Conservation (phyloP, 208 protist species). For the Trypanosoma vivax region DNA sequence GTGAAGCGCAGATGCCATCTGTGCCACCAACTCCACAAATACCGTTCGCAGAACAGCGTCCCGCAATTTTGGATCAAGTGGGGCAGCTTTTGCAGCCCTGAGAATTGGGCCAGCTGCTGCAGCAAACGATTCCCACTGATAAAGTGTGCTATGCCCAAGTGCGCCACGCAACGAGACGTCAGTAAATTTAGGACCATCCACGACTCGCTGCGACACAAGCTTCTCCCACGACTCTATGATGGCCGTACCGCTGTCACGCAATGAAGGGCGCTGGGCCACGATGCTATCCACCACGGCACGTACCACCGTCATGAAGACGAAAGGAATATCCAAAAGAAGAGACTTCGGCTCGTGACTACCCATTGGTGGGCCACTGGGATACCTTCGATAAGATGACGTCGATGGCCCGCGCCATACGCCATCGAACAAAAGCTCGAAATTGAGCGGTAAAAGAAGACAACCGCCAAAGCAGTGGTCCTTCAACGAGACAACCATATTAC, state of each 20-base stretch:
- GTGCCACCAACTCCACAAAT: constrained; percentile 38
- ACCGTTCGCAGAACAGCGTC: constrained; percentile 47
- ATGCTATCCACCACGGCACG: constrained; percentile 48
- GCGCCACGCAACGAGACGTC: constrained; percentile 20
- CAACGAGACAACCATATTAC: constrained; percentile 12
- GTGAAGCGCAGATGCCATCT: constrained; percentile 43
- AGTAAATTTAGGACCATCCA: too few relatives aligned
- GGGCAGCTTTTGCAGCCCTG: constrained; percentile 22
- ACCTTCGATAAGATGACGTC: too few relatives aligned
- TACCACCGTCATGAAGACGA: constrained; percentile 46
- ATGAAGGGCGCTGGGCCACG: constrained; percentile 42
- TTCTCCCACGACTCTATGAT: constrained; percentile 62
- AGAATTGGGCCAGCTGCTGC: constrained; percentile 29
- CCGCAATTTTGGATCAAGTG: constrained; percentile 26
- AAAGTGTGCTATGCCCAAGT: constrained; percentile 34
- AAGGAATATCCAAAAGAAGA: constrained; percentile 26
- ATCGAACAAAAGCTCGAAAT: constrained; percentile 46
- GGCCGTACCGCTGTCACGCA: constrained; percentile 28
- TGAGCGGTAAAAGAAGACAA: constrained; percentile 42
- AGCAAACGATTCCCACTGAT: constrained; percentile 43
- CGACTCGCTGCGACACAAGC: constrained; percentile 17
- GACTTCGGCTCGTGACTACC: background rate
- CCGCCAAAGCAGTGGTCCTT: constrained; percentile 20
- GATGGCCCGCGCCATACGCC: background rate
- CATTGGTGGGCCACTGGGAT: background rate